Percentiles rank a stretch among this genome's conserved stretches.
These are phyloP conservation scores for Endogone sp. DNA, from an alignment of 192 early-diverging fungal genomes.

Conservation along the genomic window DNA sequence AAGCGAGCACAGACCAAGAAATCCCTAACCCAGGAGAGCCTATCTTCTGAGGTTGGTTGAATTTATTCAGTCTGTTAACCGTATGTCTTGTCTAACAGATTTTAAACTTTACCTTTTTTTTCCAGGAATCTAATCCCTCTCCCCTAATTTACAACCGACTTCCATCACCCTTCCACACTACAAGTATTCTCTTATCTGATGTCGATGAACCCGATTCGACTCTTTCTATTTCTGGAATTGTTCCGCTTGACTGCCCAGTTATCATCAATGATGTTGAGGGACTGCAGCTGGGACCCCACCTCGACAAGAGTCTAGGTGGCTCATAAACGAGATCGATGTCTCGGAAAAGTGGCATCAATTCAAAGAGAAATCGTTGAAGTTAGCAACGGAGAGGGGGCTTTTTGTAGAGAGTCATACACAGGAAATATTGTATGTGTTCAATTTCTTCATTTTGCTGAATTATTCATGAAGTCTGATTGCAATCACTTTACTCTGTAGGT, in stretches of 20 bases:
- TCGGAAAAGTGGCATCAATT: slow-evolving; percentile 14
- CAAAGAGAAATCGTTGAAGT: slow-evolving; percentile 9
- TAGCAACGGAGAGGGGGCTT: slow-evolving; percentile 8
- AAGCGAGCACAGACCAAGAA: no score
- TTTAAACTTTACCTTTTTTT: background rate
- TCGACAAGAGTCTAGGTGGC: slow-evolving; percentile 13
- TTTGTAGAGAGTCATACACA: slow-evolving; percentile 12
- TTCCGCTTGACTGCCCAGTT: slow-evolving; percentile 5
- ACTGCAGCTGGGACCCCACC: slow-evolving; percentile 11
- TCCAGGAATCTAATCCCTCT: background rate
- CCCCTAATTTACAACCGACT: background rate
- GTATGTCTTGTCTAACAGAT: background rate
- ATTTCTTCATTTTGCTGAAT: slow-evolving; percentile 14
- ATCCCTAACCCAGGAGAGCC: background rate
- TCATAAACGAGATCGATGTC: slow-evolving; percentile 5
- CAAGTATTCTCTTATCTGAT: background rate
- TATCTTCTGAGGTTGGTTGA: no score
- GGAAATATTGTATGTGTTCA: slow-evolving; percentile 16
- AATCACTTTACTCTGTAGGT: slow-evolving; percentile 16
- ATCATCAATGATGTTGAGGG: slow-evolving; percentile 14
- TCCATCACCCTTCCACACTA: background rate
- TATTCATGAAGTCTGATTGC: slow-evolving; percentile 20
- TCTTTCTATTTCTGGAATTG: background rate
- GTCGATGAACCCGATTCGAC: background rate
- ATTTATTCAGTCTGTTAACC: no score